Conservation (phyloP, 2,329 filamentous ascomycete genomes). For the Talaromyces islandicus region DNA sequence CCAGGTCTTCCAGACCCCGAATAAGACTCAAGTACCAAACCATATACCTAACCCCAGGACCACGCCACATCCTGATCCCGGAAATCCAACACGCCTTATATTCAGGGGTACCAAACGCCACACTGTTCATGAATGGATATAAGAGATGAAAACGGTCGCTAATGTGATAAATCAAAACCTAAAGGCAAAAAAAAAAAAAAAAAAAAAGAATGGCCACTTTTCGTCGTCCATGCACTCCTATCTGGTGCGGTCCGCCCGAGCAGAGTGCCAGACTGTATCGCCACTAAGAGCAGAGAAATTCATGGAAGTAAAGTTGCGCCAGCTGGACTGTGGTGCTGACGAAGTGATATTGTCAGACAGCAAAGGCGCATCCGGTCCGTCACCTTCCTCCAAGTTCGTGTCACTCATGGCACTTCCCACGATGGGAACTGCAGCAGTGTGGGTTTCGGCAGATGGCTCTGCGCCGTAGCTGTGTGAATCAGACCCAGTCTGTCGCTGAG, state of each 20-base stretch:
- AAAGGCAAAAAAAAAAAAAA: too few species aligned
- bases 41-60: background rate
- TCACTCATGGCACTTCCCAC: conserved; percentile 36
- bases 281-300: conserved; percentile 42
- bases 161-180: conserved; percentile 21
- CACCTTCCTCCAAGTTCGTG: conserved; percentile 39
- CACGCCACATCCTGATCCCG: background rate
- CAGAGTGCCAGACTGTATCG: conserved; percentile 41
- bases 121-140: conserved; percentile 9
- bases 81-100: conserved; percentile 14
- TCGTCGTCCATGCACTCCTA: conserved; percentile 14
- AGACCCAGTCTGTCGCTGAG: conserved; percentile 30
- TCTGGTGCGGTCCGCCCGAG: conserved; percentile 32
- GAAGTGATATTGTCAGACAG: conserved; percentile 22
- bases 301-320: conserved; percentile 39
- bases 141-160: conserved; percentile 22
- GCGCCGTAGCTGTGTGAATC: conserved; percentile 28
- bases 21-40: background rate
- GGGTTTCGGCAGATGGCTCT: conserved; percentile 36
- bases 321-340: conserved; percentile 31
- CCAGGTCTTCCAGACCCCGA: background rate
- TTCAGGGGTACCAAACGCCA: conserved; percentile 22
- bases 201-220: background rate
- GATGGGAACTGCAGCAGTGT: conserved; percentile 40
- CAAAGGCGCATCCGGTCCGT: conserved; percentile 26